Evolutionary conservation across 306 rosid species (phyloP).

Genomic region (Vicia villosa): DNA sequence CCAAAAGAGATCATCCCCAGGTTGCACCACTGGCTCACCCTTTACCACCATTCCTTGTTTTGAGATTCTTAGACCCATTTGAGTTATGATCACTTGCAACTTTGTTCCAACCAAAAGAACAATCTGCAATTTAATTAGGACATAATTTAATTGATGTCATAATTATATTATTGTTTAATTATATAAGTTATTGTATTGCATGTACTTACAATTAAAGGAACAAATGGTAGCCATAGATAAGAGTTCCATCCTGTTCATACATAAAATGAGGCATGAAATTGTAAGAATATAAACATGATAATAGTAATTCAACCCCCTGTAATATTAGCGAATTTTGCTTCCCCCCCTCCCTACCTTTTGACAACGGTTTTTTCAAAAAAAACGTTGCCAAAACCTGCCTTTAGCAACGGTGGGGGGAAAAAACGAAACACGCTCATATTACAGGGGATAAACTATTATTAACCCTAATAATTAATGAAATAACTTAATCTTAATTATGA

Average conservation of each 20-base stretch:
- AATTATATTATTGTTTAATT: background rate
- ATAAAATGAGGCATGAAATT: background rate
- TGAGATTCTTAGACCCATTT: conserved; percentile 73
- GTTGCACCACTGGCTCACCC: conserved; percentile 82
- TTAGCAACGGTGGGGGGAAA: too few species aligned
- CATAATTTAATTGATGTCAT: background rate
- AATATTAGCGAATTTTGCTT: too few species aligned
- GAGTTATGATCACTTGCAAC: conserved; percentile 83
- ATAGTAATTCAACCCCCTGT: too few species aligned
- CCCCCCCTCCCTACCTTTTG: too few species aligned
- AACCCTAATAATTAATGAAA: background rate
- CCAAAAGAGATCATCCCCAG: conserved; percentile 85
- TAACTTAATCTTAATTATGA: background rate
- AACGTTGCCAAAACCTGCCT: too few species aligned
- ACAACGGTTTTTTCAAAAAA: too few species aligned
- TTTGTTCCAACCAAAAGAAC: conserved; percentile 79
- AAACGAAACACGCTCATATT: too few species aligned
- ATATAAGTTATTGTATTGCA: background rate
- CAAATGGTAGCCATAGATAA: conserved; percentile 78
- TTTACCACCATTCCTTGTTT: conserved; percentile 81
- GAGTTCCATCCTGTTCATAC: conserved; percentile 68
- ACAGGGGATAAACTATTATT: too few species aligned
- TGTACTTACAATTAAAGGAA: conserved; percentile 82
- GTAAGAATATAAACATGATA: background rate
- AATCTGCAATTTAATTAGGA: conserved; percentile 47